phyloP scores from a whole-genome alignment of 75 land plant species.

The Adiantum capillusveneris region DNA sequence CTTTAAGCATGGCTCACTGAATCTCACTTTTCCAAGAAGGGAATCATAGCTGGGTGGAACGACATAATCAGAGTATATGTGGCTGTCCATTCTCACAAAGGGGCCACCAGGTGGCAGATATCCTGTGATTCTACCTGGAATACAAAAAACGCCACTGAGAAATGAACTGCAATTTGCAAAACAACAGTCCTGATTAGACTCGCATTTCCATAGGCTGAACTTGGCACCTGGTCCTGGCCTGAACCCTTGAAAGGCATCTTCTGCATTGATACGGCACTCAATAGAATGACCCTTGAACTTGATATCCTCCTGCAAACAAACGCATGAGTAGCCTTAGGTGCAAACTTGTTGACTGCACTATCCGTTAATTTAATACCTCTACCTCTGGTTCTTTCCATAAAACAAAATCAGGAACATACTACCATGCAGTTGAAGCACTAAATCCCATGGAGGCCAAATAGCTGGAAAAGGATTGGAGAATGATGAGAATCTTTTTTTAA shows the following conservation, averaged over 20 bases:
- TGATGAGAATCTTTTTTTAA: too few relatives aligned
- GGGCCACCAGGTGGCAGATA: constrained; percentile 97
- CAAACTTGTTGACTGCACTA: too few relatives aligned
- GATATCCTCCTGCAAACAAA: constrained; percentile 67
- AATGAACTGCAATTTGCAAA: not conserved
- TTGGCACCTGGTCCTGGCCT: constrained; percentile 87
- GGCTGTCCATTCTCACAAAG: constrained; percentile 98
- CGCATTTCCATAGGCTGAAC: not conserved
- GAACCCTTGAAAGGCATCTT: constrained; percentile 89
- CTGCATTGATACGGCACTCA: constrained; percentile 97
- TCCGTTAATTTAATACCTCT: too few relatives aligned
- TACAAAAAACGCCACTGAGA: not conserved
- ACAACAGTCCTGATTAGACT: not conserved
- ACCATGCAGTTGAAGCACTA: too few relatives aligned
- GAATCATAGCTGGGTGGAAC: constrained; percentile 98
- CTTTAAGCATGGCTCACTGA: too few relatives aligned
- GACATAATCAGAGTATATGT: constrained; percentile 87
- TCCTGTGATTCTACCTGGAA: constrained; percentile 72
- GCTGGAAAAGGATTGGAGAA: too few relatives aligned
- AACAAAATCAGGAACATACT: too few relatives aligned
- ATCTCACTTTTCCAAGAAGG: constrained; percentile 96
- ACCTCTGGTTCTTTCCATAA: too few relatives aligned
- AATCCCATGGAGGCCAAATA: too few relatives aligned
- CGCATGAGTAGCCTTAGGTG: too few relatives aligned
- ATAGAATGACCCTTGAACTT: constrained; percentile 85